Base-by-base conservation (phyloP, 2,329 filamentous ascomycete genomes). In the Xylogone sp. region DNA sequence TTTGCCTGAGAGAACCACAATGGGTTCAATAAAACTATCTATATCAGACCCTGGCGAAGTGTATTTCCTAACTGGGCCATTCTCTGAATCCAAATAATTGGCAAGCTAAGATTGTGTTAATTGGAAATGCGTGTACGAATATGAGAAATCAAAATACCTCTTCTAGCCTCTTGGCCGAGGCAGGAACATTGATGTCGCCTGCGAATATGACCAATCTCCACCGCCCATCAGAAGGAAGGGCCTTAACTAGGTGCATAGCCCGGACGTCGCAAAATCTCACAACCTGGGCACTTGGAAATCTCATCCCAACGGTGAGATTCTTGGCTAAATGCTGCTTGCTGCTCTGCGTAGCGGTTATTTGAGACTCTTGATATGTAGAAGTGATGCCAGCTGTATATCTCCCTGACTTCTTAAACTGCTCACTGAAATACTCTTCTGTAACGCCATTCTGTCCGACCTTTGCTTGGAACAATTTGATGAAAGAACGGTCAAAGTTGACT, bases 351-450 rank as follows among this genome's bases (percentile, higher is more conserved):
- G 68, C 67, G 1, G 75, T 78, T 7, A 84, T 69, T 0, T 61
- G 51, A 0, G 77, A 82, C 21, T 72, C 69, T 2, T 73, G 71
- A 56, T 87, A 87, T 47, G 68, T 69, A 1, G 76, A 73, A 0
- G 76, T 81, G 52, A 84, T 70, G 0, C 84, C 84, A 1, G 83
- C 82, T 0, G 76, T 86, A 58, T 82, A 86, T 50, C 75, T 68
- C 0, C 77, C 80, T 1, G 79, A 74, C 61, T 78, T 74, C 43
- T 80, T 69, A 50, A 86, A 84, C n/a, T 76, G 73, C 43, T 80
- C 71, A 6, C 73, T 72, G 56, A 86, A 83, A 31, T 78, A 69
- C 2, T 76, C 71, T 0, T 71, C 65, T 7, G 75, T 71, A 2
- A 71, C 69, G 13, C 71, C 65, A 10, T 74, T 64, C 1, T 67